Conservation (phyloP, 192 early-diverging fungal species). For the Haplosporangium gracile region DNA sequence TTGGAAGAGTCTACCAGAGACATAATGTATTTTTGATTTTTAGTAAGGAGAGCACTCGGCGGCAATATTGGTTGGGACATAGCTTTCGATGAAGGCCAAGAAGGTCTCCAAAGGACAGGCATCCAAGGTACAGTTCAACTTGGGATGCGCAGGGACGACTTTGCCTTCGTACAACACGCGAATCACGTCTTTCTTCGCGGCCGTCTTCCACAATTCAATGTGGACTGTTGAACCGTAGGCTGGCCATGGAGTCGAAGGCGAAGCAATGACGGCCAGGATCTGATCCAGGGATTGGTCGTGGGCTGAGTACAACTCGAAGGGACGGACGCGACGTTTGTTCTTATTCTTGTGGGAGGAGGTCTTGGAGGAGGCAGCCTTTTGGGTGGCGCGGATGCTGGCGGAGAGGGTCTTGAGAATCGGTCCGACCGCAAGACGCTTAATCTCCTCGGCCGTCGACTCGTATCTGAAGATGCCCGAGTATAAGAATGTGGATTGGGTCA, state of each 20-base stretch:
- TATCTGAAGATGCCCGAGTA: constrained; percentile 20
- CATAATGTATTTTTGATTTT: too few species aligned
- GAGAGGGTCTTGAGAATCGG: constrained; percentile 50
- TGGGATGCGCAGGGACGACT: constrained; percentile 24
- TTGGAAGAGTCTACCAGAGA: too few species aligned
- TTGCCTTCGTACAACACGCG: constrained; percentile 70
- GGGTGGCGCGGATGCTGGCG: constrained; percentile 6
- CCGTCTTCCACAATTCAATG: constrained; percentile 66
- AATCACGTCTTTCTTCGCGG: constrained; percentile 48
- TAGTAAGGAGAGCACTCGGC: constrained; percentile 16
- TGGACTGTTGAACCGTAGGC: constrained; percentile 66
- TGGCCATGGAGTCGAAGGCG: constrained; percentile 63
- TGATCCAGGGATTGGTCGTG: constrained; percentile 65
- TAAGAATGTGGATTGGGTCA: constrained; percentile 12
- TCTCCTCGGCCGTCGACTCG: constrained; percentile 51
- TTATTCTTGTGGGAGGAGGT: background rate
- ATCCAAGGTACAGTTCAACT: constrained; percentile 10
- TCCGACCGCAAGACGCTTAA: constrained; percentile 55
- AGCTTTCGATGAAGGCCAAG: constrained; percentile 22
- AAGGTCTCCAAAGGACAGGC: constrained; percentile 15
- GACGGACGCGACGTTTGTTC: constrained; percentile 65
- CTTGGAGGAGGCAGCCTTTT: background rate
- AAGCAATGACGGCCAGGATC: constrained; percentile 56
- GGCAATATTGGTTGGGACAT: constrained; percentile 11
- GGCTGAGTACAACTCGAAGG: constrained; percentile 64